Evolutionary conservation across 441 rosid genomes (phyloP).

Genomic region (Erysimum cheiri): DNA sequence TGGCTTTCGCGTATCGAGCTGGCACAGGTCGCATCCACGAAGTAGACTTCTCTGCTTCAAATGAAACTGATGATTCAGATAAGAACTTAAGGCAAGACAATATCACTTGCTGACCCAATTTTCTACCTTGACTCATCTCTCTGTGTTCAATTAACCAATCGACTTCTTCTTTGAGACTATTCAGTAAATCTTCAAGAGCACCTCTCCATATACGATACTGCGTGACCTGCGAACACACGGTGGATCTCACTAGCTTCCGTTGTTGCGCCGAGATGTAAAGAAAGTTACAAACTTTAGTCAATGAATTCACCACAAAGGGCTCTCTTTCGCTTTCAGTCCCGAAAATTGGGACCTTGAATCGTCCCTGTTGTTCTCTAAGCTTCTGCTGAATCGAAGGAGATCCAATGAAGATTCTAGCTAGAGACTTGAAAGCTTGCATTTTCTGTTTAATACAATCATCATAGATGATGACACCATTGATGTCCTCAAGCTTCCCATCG

Average conservation of each 20-base stretch:
- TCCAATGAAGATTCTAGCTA: conserved; percentile 69
- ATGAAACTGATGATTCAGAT: conserved; percentile 51
- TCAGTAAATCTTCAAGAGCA: conserved; percentile 62
- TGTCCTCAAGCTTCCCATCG: conserved; percentile 65
- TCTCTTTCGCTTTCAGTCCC: conserved; percentile 58
- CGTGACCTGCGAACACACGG: conserved; percentile 72
- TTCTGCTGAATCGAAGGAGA: conserved; percentile 63
- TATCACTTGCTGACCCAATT: conserved; percentile 70
- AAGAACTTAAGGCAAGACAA: conserved; percentile 68
- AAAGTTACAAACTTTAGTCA: conserved; percentile 60
- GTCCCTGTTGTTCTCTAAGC: conserved; percentile 41
- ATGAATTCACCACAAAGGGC: conserved; percentile 59
- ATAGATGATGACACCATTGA: conserved; percentile 55
- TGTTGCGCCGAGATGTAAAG: conserved; percentile 75
- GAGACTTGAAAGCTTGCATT: conserved; percentile 68
- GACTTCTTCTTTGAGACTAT: conserved; percentile 59
- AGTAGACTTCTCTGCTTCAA: conserved; percentile 50
- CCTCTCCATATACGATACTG: conserved; percentile 74
- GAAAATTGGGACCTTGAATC: conserved; percentile 46
- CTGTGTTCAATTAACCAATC: conserved; percentile 47
- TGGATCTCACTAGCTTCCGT: conserved; percentile 63
- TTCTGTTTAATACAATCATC: conserved; percentile 51
- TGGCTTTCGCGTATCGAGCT: conserved; percentile 45
- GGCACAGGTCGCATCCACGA: conserved; percentile 79
- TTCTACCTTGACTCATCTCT: conserved; percentile 48